Conservation (phyloP, 257 asterid species). For the Penstemon eatonii region DNA sequence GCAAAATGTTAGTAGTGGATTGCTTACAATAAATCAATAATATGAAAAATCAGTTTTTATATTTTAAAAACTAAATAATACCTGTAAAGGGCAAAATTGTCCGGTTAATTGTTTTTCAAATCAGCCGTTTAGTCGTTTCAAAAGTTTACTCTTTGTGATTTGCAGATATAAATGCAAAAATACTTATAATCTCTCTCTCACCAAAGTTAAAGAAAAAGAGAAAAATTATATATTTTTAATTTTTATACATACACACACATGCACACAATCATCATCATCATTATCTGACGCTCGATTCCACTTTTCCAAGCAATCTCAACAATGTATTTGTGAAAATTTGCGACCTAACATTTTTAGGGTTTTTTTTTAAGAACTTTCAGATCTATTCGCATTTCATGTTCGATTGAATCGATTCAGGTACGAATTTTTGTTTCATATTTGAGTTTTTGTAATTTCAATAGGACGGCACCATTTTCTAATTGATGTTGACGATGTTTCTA, state of each 20-base stretch:
- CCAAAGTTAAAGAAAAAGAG: conserved; percentile 37
- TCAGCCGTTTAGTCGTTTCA: conserved; percentile 36
- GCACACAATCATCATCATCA: conserved; percentile 32
- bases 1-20: too few relatives aligned
- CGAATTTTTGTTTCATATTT: conserved; percentile 16
- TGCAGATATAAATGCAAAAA: conserved; percentile 18
- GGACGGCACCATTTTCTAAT: conserved; percentile 18
- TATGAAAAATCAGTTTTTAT: too few relatives aligned
- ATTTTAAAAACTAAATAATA: not conserved
- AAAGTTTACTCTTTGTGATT: conserved; percentile 12
- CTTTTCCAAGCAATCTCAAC: conserved; percentile 49
- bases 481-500: conserved; percentile 18
- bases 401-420: conserved; percentile 43
- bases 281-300: conserved; percentile 48
- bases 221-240: conserved; percentile 4
- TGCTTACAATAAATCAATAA: too few relatives aligned
- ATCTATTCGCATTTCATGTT: conserved; percentile 47
- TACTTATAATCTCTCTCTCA: conserved; percentile 25
- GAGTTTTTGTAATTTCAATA: conserved; percentile 18
- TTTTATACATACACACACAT: not conserved
- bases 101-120: conserved; percentile 24
- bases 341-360: conserved; percentile 22
- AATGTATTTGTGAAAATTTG: conserved; percentile 21
- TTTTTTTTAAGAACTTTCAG: conserved; percentile 26
- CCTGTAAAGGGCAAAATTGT: conserved; percentile 26